phyloP scores from a whole-genome alignment of 495 filamentous ascomycete genomes.

The Penicillium mononematosum region DNA sequence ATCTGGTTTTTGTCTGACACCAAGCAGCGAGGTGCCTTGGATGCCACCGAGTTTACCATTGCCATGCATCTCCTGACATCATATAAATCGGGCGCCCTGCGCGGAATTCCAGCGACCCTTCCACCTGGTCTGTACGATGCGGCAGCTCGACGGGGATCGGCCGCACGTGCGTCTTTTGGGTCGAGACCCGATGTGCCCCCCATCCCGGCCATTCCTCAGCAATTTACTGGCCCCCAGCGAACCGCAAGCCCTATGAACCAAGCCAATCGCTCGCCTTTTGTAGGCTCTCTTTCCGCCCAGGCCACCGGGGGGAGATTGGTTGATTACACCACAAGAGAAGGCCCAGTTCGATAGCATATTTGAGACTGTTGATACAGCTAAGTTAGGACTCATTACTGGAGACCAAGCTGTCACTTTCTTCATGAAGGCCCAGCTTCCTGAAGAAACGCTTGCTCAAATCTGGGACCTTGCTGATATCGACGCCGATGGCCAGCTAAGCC shows the following conservation, averaged over 20 bases:
- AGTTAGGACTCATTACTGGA: constrained; percentile 78
- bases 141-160: constrained; percentile 66
- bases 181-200: constrained; percentile 47
- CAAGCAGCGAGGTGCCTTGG: constrained; percentile 85
- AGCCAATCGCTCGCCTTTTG: constrained; percentile 50
- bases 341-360: constrained; percentile 81
- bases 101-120: constrained; percentile 74
- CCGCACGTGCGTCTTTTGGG: constrained; percentile 48
- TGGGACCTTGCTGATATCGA: constrained; percentile 97
- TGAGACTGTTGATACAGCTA: constrained; percentile 72
- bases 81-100: constrained; percentile 77
- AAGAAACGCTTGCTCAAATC: constrained; percentile 89
- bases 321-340: constrained; percentile 80
- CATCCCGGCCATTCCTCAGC: constrained; percentile 63
- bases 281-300: constrained; percentile 56
- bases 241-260: constrained; percentile 67
- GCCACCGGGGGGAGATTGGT: constrained; percentile 72
- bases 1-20: constrained; percentile 96
- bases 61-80: constrained; percentile 96
- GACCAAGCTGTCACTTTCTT: constrained; percentile 97
- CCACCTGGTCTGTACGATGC: constrained; percentile 90
- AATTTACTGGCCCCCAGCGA: constrained; percentile 67
- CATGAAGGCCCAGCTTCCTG: constrained; percentile 82
- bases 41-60: constrained; percentile 90
- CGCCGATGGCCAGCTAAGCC: constrained; percentile 77